Conservation (phyloP, 2,329 filamentous ascomycete species). For the Beauveria australis region DNA sequence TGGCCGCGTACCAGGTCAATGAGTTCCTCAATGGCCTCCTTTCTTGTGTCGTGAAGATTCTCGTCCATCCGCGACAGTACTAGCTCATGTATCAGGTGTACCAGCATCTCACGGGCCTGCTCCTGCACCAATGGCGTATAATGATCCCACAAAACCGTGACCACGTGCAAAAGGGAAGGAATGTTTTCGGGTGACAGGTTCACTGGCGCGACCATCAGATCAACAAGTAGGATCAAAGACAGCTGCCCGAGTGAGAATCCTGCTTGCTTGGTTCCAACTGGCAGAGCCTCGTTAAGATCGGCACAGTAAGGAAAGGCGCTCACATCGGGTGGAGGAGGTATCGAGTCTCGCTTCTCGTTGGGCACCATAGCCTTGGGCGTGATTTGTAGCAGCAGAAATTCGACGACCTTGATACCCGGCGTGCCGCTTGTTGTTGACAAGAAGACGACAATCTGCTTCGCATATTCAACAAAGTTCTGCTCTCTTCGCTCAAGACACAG, state of each 20-base stretch:
- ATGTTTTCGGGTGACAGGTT: constrained; percentile 71
- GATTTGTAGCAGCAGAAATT: constrained; percentile 86
- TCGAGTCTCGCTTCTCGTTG: constrained; percentile 66
- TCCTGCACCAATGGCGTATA: constrained; percentile 93
- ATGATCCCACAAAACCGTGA: constrained; percentile 94
- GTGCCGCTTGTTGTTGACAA: constrained; percentile 69
- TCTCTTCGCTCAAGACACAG: constrained; percentile 89
- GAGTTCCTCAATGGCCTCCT: constrained; percentile 74
- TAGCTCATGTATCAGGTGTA: constrained; percentile 92
- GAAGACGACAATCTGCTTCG: constrained; percentile 97
- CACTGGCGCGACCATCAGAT: constrained; percentile 89
- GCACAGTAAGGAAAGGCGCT: constrained; percentile 79
- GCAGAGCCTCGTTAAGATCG: constrained; percentile 69
- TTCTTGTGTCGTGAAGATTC: constrained; percentile 50
- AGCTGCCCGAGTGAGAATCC: constrained; percentile 90
- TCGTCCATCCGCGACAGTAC: constrained; percentile 75
- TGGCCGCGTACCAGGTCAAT: constrained; percentile 81
- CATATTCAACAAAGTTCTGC: constrained; percentile 96
- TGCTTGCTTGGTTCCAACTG: constrained; percentile 82
- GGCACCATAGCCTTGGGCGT: constrained; percentile 96
- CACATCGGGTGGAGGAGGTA: constrained; percentile 64
- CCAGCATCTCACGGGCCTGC: constrained; percentile 93
- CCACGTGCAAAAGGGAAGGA: constrained; percentile 79
- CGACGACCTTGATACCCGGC: constrained; percentile 81
- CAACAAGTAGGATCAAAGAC: constrained; percentile 86